Evolutionary conservation across 192 early-diverging fungal genomes (phyloP).

Genomic region (Rhizophagus prolifer): DNA sequence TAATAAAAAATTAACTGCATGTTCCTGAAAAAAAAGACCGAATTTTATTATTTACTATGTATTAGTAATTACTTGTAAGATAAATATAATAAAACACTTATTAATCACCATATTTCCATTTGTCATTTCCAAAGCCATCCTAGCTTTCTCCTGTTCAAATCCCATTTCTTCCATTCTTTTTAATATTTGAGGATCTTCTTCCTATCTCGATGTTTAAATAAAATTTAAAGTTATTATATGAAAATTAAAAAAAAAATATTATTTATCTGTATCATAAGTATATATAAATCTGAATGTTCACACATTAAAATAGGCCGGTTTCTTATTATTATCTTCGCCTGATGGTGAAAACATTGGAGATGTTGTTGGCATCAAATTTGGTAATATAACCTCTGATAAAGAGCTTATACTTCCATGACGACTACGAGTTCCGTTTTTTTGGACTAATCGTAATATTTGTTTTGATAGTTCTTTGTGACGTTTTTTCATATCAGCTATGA

Average conservation of each 20-base stretch:
- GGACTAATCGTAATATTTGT: background rate
- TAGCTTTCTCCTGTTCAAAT: slow-evolving; percentile 60
- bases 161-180: slow-evolving; percentile 62
- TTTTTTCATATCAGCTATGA: slow-evolving; percentile 39
- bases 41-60: background rate
- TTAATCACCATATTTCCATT: slow-evolving; percentile 52
- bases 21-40: slow-evolving; percentile 42
- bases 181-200: slow-evolving; percentile 38
- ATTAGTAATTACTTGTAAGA: background rate
- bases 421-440: background rate
- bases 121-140: slow-evolving; percentile 55
- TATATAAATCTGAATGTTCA: background rate
- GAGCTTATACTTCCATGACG: slow-evolving; percentile 24
- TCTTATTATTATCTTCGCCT: slow-evolving; percentile 17
- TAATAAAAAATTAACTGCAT: slow-evolving; percentile 56
- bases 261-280: background rate
- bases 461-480: slow-evolving; percentile 17
- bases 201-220: background rate
- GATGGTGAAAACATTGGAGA: background rate
- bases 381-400: slow-evolving; percentile 10
- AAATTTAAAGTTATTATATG: background rate
- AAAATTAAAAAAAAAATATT: background rate
- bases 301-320: slow-evolving; percentile 14
- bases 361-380: slow-evolving; percentile 10
- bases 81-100: background rate